phyloP scores from a whole-genome alignment of 352 stramenopile species.

The Phytophthora palmivora region DNA sequence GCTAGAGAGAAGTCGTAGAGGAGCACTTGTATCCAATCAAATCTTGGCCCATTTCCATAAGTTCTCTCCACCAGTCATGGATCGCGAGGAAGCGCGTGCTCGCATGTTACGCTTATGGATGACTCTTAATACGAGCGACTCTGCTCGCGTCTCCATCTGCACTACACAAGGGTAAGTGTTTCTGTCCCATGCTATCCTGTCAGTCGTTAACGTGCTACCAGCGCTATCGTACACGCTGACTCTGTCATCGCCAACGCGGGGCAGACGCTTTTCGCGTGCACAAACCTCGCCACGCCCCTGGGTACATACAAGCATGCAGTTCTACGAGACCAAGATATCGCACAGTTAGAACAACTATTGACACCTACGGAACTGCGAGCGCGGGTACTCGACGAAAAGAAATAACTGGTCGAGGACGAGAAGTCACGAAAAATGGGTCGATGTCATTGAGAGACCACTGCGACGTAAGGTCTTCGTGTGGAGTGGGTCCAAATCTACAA shows the following conservation, averaged over 20 bases:
- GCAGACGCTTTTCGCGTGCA: constrained; percentile 70
- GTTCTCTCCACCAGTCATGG: constrained; percentile 30
- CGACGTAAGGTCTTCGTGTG: not conserved
- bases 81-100: constrained; percentile 48
- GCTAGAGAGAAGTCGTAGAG: not conserved
- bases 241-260: constrained; percentile 56
- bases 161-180: constrained; percentile 59
- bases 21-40: constrained; percentile 34
- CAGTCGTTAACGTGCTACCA: constrained; percentile 21
- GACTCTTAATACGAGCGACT: constrained; percentile 27
- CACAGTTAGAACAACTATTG: constrained; percentile 51
- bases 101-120: constrained; percentile 72
- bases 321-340: constrained; percentile 60
- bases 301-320: constrained; percentile 71
- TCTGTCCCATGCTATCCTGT: not conserved
- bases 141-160: constrained; percentile 44
- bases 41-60: constrained; percentile 1
- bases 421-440: too few species aligned
- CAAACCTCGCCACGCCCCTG: constrained; percentile 66
- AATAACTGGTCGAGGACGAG: not conserved
- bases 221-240: constrained; percentile 55
- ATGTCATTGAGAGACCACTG: too few species aligned
- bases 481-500: constrained; percentile 24
- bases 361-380: constrained; percentile 35
- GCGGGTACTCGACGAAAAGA: constrained; percentile 24